These are phyloP conservation scores for Polytrichum commune DNA, from an alignment of 225 moss, liverwort and hornwort genomes.

Conservation along the genomic window DNA sequence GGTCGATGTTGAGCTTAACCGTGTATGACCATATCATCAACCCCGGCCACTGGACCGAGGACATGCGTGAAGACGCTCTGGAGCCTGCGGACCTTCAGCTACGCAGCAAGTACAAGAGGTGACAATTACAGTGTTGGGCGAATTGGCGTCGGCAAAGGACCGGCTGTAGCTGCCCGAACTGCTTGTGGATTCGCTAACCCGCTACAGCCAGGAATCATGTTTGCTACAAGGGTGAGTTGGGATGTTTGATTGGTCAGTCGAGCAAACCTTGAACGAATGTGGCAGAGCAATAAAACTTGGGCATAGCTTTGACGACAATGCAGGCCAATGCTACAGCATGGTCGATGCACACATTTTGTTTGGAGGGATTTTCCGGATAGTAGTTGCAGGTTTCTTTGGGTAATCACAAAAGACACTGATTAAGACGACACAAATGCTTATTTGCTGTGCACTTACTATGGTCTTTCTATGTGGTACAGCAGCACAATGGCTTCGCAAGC, in stretches of 20 bases:
- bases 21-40: conserved; percentile 97
- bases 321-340: not conserved
- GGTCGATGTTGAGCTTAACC: no score
- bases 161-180: not conserved
- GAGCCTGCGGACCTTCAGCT: conserved; percentile 50
- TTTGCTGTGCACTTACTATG: no score
- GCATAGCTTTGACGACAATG: no score
- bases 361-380: not conserved
- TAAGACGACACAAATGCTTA: no score
- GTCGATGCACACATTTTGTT: no score
- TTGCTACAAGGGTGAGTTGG: conserved; percentile 60
- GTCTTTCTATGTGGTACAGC: conserved; percentile 20
- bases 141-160: conserved; percentile 1
- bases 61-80: conserved; percentile 92
- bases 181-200: not conserved
- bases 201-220: conserved; percentile 32
- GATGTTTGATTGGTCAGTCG: not conserved
- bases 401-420: not conserved
- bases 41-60: conserved; percentile 99
- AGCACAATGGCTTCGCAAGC: conserved; percentile 44
- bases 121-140: not conserved
- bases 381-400: not conserved
- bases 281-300: no score
- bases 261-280: no score
- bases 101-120: not conserved